These are phyloP conservation scores for Solanum lignicaule DNA, from an alignment of 257 asterid genomes.

Conservation along the genomic window DNA sequence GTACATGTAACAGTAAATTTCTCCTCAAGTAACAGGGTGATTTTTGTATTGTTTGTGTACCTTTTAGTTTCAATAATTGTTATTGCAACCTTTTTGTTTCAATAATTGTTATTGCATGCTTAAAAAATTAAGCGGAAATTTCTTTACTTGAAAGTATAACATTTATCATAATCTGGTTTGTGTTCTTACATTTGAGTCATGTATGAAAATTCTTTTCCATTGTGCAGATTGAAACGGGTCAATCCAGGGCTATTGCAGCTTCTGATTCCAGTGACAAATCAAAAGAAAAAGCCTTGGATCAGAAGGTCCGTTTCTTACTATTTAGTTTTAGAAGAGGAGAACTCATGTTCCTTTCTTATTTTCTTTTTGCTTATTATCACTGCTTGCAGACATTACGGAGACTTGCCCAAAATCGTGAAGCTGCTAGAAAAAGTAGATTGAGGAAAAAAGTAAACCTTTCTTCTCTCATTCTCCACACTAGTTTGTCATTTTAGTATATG, in stretches of 20 bases:
- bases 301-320: slow-evolving; percentile 41
- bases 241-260: slow-evolving; percentile 27
- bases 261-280: slow-evolving; percentile 75
- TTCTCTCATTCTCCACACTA: not conserved
- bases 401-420: slow-evolving; percentile 96
- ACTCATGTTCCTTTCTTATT: not conserved
- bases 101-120: not conserved
- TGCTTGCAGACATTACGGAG: slow-evolving; percentile 59
- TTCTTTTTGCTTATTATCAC: slow-evolving; percentile 10
- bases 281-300: slow-evolving; percentile 56
- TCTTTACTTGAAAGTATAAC: not conserved
- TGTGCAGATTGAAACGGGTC: slow-evolving; percentile 63
- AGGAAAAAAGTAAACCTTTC: slow-evolving; percentile 66
- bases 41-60: not conserved
- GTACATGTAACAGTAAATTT: not conserved
- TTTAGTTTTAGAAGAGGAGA: not conserved
- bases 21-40: not conserved
- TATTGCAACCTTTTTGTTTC: not conserved
- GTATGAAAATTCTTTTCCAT: slow-evolving; percentile 8
- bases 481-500: not conserved
- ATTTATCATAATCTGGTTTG: not conserved
- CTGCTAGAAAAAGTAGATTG: slow-evolving; percentile 88
- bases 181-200: not conserved
- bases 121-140: not conserved
- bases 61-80: not conserved